These are phyloP conservation scores for Penicillium carneum DNA, from an alignment of 2,329 filamentous ascomycete species.

Conservation along the genomic window DNA sequence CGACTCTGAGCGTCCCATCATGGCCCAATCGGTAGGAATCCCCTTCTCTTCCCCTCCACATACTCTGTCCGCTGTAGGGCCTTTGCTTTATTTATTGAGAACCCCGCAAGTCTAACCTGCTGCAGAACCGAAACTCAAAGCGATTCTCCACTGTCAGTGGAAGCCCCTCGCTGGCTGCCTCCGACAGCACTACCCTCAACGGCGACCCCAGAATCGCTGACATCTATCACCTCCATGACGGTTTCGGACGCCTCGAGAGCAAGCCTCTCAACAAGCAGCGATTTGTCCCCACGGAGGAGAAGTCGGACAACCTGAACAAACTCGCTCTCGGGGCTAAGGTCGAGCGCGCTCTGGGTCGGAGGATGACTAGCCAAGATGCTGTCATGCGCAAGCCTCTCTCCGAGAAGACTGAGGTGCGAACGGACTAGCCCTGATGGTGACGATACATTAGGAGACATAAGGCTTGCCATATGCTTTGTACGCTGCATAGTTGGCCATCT, in stretches of 20 bases:
- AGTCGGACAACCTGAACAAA: conserved; percentile 82
- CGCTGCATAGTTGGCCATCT: conserved; percentile 2
- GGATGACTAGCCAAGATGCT: conserved; percentile 89
- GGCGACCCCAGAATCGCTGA: conserved; percentile 64
- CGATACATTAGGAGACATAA: not conserved
- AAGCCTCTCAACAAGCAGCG: conserved; percentile 83
- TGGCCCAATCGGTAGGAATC: conserved; percentile 59
- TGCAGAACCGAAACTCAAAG: conserved; percentile 59
- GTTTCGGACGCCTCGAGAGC: conserved; percentile 87
- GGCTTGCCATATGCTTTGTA: not conserved
- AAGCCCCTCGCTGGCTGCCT: conserved; percentile 55
- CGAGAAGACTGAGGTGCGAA: conserved; percentile 47
- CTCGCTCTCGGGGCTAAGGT: conserved; percentile 88
- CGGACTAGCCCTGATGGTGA: conserved; percentile 24
- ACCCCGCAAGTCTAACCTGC: conserved; percentile 19
- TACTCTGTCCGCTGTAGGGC: not conserved
- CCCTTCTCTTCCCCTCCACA: conserved; percentile 15
- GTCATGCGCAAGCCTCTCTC: conserved; percentile 70
- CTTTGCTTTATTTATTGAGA: not conserved
- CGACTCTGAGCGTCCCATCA: conserved; percentile 64
- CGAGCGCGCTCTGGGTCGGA: conserved; percentile 81
- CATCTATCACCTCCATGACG: conserved; percentile 78
- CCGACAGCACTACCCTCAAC: conserved; percentile 50
- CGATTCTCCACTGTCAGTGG: conserved; percentile 62
- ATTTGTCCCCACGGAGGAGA: conserved; percentile 78